Evolutionary conservation across 2,329 filamentous ascomycete genomes (phyloP).

Genomic region (Arachnopeziza araneosa): DNA sequence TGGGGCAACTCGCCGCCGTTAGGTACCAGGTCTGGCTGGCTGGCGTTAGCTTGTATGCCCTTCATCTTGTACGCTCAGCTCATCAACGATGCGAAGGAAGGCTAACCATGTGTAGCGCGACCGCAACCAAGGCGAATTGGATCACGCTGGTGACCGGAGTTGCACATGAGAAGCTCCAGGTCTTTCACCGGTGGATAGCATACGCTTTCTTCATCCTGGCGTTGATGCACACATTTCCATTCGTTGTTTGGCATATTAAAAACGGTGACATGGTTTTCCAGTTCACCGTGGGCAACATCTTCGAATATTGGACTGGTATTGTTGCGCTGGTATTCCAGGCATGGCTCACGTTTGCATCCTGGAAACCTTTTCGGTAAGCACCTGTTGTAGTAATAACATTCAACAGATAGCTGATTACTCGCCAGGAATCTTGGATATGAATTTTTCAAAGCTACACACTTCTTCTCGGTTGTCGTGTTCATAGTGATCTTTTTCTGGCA

Average conservation of each 20-base stretch:
- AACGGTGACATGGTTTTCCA: conserved; percentile 1
- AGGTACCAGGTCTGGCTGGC: conserved; percentile 2
- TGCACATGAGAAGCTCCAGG: conserved; percentile 5
- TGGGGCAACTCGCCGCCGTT: conserved; percentile 3
- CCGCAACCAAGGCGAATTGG: conserved; percentile 4
- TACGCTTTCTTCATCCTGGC: conserved; percentile 4
- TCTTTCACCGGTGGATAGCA: conserved; percentile 5
- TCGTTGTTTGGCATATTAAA: conserved; percentile 4
- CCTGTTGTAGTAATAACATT: background rate
- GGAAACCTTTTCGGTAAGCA: conserved; percentile 2
- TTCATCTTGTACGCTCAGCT: conserved; percentile 5
- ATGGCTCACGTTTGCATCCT: conserved; percentile 3
- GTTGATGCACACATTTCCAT: conserved; percentile 6
- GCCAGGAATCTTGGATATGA: conserved; percentile 4
- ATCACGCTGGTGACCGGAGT: conserved; percentile 6
- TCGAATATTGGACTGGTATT: conserved; percentile 6
- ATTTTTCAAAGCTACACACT: conserved; percentile 1
- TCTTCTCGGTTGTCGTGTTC: background rate
- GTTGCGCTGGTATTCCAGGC: conserved; percentile 5
- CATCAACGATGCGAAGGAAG: background rate
- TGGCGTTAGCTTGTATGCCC: conserved; percentile 2
- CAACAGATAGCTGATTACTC: background rate
- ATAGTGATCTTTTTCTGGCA: conserved; percentile 3
- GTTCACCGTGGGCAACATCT: background rate
- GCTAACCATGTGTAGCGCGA: background rate